Conservation (phyloP, 177 flowering plant species). For the Vitis hybrid region DNA sequence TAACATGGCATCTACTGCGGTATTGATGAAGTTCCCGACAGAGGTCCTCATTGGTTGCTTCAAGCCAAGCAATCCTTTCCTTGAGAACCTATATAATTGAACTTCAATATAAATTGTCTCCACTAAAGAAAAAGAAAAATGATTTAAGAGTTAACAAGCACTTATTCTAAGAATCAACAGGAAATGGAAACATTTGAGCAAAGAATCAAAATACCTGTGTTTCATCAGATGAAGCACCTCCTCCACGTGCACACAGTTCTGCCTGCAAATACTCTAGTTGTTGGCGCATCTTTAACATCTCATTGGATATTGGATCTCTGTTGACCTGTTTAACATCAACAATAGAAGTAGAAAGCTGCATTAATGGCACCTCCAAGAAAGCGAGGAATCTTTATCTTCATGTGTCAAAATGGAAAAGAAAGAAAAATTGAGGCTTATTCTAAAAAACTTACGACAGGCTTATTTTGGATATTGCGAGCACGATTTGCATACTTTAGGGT, state of each 20-base stretch:
- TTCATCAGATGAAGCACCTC: slow-evolving; percentile 78
- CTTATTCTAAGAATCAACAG: neutral
- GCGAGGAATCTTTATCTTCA: neutral
- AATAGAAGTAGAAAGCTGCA: neutral
- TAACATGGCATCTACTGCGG: slow-evolving; percentile 51
- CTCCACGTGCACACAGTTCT: slow-evolving; percentile 87
- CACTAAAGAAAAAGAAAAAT: neutral
- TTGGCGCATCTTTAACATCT: slow-evolving; percentile 93
- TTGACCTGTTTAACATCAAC: slow-evolving; percentile 58
- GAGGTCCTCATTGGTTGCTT: slow-evolving; percentile 85
- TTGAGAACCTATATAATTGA: slow-evolving; percentile 62
- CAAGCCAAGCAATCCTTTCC: slow-evolving; percentile 94
- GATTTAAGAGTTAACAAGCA: neutral
- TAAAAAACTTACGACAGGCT: slow-evolving; percentile 83
- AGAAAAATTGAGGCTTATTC: neutral
- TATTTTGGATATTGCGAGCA: slow-evolving; percentile 96
- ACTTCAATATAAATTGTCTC: neutral
- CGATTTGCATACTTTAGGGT: slow-evolving; percentile 99
- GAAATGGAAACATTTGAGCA: neutral
- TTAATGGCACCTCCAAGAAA: neutral
- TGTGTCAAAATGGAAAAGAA: neutral
- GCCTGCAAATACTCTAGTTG: slow-evolving; percentile 92
- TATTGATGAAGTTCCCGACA: slow-evolving; percentile 76
- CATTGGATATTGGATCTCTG: slow-evolving; percentile 89
- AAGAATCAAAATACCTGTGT: slow-evolving; percentile 59